Evolutionary conservation across 495 filamentous ascomycete species (phyloP).

Genomic region (Neurospora tetraspora): DNA sequence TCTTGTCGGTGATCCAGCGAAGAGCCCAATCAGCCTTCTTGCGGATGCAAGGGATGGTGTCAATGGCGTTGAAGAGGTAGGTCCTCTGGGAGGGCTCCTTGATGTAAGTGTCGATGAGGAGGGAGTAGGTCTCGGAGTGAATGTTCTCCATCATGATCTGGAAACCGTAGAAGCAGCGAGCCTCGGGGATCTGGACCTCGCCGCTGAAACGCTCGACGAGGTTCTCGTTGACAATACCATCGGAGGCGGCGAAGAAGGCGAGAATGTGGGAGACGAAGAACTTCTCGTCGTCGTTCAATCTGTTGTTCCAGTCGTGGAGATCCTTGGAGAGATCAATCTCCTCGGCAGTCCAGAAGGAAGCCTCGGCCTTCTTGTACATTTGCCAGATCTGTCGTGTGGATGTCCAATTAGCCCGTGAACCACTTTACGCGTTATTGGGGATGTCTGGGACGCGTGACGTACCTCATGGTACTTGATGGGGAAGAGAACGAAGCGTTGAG

Average conservation of each 20-base stretch:
- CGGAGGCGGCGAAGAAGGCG: conserved; percentile 98
- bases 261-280: conserved; percentile 98
- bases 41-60: conserved; percentile 88
- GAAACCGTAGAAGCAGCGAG: conserved; percentile 99
- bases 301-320: conserved; percentile 97
- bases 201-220: conserved; percentile 94
- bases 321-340: conserved; percentile 99
- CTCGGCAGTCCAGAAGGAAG: conserved; percentile 99
- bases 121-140: conserved; percentile 98
- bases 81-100: conserved; percentile 94
- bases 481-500: conserved; percentile 93
- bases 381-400: conserved; percentile 75
- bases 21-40: conserved; percentile 99
- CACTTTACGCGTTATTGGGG: conserved; percentile 58
- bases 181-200: conserved; percentile 95
- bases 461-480: conserved; percentile 99
- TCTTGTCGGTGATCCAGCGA: conserved; percentile 82
- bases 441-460: conserved; percentile 38
- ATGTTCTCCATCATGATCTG: conserved; percentile 99
- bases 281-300: conserved; percentile 89
- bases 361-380: conserved; percentile 99
- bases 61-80: conserved; percentile 96
- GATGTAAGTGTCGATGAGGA: conserved; percentile 99
- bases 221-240: conserved; percentile 99
- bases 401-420: conserved; percentile 18